Base-by-base conservation (phyloP, 2,329 filamentous ascomycete species). In the Canariomyces notabilis region DNA sequence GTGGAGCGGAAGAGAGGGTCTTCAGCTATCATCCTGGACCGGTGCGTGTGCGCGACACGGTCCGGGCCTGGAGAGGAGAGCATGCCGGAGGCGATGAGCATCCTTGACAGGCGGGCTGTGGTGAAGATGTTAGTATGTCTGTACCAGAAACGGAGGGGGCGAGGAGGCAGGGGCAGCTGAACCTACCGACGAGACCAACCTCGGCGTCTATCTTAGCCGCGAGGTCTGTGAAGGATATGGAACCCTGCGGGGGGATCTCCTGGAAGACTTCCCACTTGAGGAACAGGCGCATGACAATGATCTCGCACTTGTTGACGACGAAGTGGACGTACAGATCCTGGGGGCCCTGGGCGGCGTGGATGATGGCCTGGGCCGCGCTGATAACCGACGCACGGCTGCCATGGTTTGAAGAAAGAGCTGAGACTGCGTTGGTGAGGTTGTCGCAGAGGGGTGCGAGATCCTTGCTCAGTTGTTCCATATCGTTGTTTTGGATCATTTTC, bases 281-380 rank as follows among this genome's bases (percentile, higher is more conserved):
- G 8, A 37, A 37, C 2, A 37, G 18, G 18, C 36, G 36, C 19
- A 18, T 37, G 15, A 37, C 36, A 8, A 37, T 37, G 18, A 37
- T 37, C 18, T 37, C 36, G 18, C 20, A 20, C 8, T 37, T 37
- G 36, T 37, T 37, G 19, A 37, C 36, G 18, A 21, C 36, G 8
- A 37, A 37, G 18, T 37, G 36, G 36, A 37, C 36, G 36, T 37
- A 37, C 9, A 37, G 36, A 4, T 37, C 18, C 12, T 37, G 36
- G 11, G 20, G 8, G 36, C 22, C 18, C n/a, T 37, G 36, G 18
- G 36, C 18, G 18, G 36, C 36, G 9, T 22, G 36, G 18, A 37
- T 37, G 36, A 37, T 37, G 36, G 36, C 20, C 22, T 22, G 18
- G 36, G 36, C 18, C 14, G 36, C 15, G 36, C 6, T 3, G 18